phyloP scores from a whole-genome alignment of 768 basidiomycete genomes.

The Serpula lacrymans region DNA sequence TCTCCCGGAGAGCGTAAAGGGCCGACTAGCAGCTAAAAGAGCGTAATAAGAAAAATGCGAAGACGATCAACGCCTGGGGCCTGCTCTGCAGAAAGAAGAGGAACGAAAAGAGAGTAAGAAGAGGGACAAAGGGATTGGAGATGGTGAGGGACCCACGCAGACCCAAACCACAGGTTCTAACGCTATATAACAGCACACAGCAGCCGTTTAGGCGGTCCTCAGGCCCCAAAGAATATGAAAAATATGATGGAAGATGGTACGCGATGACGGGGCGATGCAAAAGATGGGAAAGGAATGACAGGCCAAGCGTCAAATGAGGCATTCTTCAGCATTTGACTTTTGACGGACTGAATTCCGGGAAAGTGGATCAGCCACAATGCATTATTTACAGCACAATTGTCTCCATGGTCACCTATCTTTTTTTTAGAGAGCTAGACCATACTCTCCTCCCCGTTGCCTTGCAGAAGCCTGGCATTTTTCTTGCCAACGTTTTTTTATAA shows the following conservation, averaged over 20 bases:
- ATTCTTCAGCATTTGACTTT: no score
- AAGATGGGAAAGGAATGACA: background rate
- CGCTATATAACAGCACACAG: no score
- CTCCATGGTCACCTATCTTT: slow-evolving; percentile 25
- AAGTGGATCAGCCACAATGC: background rate
- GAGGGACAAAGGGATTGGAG: background rate
- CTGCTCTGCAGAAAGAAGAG: slow-evolving; percentile 39
- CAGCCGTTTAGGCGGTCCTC: no score
- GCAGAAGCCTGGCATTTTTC: no score
- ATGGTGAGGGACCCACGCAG: background rate
- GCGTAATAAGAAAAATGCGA: slow-evolving; percentile 32
- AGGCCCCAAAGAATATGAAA: slow-evolving; percentile 1
- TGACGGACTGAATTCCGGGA: no score
- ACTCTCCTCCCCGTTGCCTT: no score
- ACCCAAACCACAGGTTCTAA: no score
- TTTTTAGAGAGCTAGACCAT: no score
- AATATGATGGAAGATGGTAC: no score
- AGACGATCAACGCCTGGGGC: slow-evolving; percentile 69
- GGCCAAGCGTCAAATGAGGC: no score
- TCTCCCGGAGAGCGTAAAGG: slow-evolving; percentile 55
- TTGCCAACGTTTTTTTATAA: no score
- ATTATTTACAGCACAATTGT: slow-evolving; percentile 6
- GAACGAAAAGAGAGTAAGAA: background rate
- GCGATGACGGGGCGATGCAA: no score
- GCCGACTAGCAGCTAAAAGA: slow-evolving; percentile 40